Conservation (phyloP, 2,329 filamentous ascomycete genomes). For the Calonectria multiphialidica region DNA sequence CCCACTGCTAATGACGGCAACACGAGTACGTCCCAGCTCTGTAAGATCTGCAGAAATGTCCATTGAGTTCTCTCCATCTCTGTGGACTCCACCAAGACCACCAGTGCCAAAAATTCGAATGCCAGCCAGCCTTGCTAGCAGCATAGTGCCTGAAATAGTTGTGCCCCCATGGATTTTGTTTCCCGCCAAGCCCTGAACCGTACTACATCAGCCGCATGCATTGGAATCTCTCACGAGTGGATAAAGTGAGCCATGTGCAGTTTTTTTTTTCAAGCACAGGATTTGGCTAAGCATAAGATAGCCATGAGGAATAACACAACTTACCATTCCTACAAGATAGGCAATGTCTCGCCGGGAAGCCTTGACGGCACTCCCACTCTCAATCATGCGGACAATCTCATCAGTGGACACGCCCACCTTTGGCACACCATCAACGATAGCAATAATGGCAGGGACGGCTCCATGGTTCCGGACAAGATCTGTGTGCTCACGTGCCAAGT, state of each 20-base stretch:
- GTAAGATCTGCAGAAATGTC: conserved; percentile 96
- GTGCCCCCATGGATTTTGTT: conserved; percentile 86
- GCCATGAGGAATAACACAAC: conserved; percentile 33
- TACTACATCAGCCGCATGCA: conserved; percentile 24
- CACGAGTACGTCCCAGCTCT: conserved; percentile 88
- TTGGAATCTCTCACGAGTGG: neutral
- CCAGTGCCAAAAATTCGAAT: conserved; percentile 96
- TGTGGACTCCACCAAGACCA: conserved; percentile 93
- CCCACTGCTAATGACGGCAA: conserved; percentile 89
- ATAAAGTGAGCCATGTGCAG: neutral
- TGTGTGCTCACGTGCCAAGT: conserved; percentile 83
- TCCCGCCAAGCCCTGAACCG: conserved; percentile 54
- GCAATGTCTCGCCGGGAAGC: conserved; percentile 89
- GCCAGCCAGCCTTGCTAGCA: conserved; percentile 86
- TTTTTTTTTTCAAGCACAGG: neutral
- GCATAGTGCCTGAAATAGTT: conserved; percentile 93
- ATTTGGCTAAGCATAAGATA: neutral
- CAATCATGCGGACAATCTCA: conserved; percentile 81
- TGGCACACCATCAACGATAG: conserved; percentile 85
- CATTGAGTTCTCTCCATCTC: conserved; percentile 87
- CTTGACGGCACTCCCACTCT: conserved; percentile 78
- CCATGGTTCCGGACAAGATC: conserved; percentile 84
- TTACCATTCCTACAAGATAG: conserved; percentile 82
- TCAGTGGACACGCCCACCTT: conserved; percentile 80
- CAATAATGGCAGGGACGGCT: conserved; percentile 90